phyloP scores from a whole-genome alignment of 345 rosid genomes.

The Populus tremula region DNA sequence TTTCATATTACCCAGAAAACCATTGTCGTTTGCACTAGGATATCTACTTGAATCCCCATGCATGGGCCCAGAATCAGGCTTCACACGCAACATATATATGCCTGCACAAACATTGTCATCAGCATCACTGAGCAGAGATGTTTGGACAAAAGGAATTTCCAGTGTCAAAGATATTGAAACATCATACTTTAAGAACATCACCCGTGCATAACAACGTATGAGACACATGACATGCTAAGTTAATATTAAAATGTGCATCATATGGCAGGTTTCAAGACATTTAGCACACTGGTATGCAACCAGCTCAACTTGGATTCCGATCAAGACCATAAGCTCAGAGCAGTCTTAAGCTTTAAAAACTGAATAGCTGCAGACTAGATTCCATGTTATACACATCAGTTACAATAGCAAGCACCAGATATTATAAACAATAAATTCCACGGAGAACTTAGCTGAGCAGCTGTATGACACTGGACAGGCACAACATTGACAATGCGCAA shows the following conservation, averaged over 20 bases:
- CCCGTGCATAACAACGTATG: neutral
- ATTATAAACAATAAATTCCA: neutral
- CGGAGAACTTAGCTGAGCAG: neutral
- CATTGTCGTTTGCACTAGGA: constrained; percentile 47
- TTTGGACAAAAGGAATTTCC: neutral
- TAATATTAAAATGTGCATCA: neutral
- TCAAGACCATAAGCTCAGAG: too few species aligned
- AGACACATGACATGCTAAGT: neutral
- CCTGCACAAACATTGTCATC: constrained; percentile 43
- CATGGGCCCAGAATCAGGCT: constrained; percentile 54
- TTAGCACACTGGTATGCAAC: too few species aligned
- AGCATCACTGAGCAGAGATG: constrained; percentile 3
- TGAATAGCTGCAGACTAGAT: too few species aligned
- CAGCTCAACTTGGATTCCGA: too few species aligned
- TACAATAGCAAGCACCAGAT: neutral
- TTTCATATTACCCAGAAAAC: constrained; percentile 46
- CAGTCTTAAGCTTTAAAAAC: too few species aligned
- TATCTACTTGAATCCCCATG: constrained; percentile 55
- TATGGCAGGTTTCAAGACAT: too few species aligned
- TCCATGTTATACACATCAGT: too few species aligned
- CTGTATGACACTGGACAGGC: neutral
- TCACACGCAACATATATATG: constrained; percentile 47
- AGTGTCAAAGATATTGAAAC: neutral
- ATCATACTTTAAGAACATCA: neutral
- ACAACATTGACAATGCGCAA: neutral